These are phyloP conservation scores for Acacia acuminata DNA, from an alignment of 306 rosid species.

Conservation along the genomic window DNA sequence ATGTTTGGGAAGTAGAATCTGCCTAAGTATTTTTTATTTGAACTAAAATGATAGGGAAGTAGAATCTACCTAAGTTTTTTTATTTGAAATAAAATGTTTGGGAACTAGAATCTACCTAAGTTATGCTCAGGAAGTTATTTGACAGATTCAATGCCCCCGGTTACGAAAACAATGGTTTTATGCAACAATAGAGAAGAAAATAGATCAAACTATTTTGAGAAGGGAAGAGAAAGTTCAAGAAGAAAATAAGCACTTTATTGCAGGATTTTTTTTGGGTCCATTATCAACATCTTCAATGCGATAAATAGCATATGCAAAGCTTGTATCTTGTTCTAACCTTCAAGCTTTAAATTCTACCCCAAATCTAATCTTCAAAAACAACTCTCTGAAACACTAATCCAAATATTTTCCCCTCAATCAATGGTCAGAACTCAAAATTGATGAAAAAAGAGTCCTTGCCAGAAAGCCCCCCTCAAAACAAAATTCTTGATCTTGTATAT, in stretches of 20 bases:
- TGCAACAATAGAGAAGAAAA: not conserved
- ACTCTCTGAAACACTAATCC: conserved; percentile 43
- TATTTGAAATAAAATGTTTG: too few species aligned
- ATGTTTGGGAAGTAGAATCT: too few species aligned
- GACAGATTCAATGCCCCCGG: too few species aligned
- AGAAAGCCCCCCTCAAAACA: not conserved
- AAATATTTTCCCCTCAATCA: conserved; percentile 34
- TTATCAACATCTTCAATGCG: not conserved
- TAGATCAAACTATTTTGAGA: not conserved
- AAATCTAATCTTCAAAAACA: not conserved
- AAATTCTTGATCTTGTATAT: not conserved
- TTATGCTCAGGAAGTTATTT: too few species aligned
- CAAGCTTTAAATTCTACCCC: conserved; percentile 4
- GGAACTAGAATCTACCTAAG: too few species aligned
- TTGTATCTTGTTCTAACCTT: not conserved
- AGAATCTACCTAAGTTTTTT: too few species aligned
- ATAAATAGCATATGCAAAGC: conserved; percentile 16
- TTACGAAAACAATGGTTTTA: not conserved
- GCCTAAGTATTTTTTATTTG: too few species aligned
- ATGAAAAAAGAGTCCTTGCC: conserved; percentile 39
- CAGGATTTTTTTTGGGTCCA: conserved; percentile 11
- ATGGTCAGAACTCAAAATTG: conserved; percentile 46
- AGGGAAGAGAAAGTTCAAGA: not conserved
- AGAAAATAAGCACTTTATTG: conserved; percentile 12
- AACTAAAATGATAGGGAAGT: too few species aligned